Evolutionary conservation across 1,284 basidiomycete species (phyloP), one percentile per base, ranked within the genome.

Genomic region (Sporisorium exsertum): DNA sequence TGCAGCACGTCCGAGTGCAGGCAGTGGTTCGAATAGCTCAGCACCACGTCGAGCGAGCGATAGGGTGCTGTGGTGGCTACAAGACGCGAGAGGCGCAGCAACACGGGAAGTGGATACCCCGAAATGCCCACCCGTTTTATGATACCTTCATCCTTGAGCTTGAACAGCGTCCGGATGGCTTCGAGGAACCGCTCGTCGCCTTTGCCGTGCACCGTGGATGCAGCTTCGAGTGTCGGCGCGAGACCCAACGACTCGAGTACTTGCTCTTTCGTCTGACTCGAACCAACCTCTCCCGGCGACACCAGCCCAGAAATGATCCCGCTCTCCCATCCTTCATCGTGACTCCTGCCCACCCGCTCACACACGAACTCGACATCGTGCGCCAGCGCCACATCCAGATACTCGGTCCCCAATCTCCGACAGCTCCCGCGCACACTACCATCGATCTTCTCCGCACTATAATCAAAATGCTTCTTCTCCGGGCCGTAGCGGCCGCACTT

Each of bases 311-410:
- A 82, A n/a, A 79, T 47, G 33, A 77, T 52, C 10, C 70, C 70
- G 24, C 65, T 69, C 50, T 73, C 70, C 74, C 74, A 77, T 0
- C 74, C 74, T 4, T 45, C 59, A 42, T 70, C 54, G 33, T 77
- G 70, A 59, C 74, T 77, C 0, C 90, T 89, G 26, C 88, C 85
- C 51, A 91, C 87, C 52, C 87, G 84, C 1, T 90, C 89, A 26
- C 90, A 89, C 13, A 97, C 90, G 81, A 92, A 97, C 87, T 99
- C 96, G 65, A 93, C 89, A 85, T 98, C 96, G 84, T 99, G 96
- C 40, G 97, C 88, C 80, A 94, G 86, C 83, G 79, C 73, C 1
- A 71, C 77, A 60, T 86, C 85, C 53, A 84, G 49, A 47, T 81
- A 83, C 5, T 88, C 87, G 9, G 94, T 96, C 55, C 92, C 89